A percentile compares a stretch with the other conserved stretches of the same genome.
Conservation (phyloP, 148 eudicot genomes). For the Amaranthus cruentus region DNA sequence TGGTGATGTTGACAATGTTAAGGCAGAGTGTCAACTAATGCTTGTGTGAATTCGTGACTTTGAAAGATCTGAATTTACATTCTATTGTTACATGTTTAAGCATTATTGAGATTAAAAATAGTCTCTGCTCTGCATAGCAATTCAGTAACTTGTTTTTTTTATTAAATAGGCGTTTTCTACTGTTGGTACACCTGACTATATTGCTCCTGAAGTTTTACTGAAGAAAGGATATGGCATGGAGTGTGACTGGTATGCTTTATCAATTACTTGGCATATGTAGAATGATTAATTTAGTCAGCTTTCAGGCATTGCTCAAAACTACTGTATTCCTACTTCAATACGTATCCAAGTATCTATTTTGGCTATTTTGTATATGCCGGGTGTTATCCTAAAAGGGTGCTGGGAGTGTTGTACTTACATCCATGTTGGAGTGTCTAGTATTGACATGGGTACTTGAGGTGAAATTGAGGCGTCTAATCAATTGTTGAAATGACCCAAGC, state of each 20-base stretch:
- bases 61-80: background rate
- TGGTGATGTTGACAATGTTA: slow-evolving; percentile 4
- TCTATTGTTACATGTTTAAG: slow-evolving; percentile 2
- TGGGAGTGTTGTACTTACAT: no score
- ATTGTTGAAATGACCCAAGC: no score
- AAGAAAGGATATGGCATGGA: slow-evolving; percentile 97
- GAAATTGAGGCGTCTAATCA: no score
- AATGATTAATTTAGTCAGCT: background rate
- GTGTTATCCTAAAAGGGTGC: no score
- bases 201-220: slow-evolving; percentile 91
- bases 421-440: no score
- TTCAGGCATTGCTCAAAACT: no score
- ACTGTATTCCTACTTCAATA: no score
- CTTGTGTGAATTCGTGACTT: background rate
- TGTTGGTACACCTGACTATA: slow-evolving; percentile 97
- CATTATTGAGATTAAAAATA: slow-evolving; percentile 1
- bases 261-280: background rate
- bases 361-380: no score
- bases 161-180: slow-evolving; percentile 88
- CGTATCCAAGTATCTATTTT: no score
- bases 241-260: slow-evolving; percentile 84
- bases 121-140: slow-evolving; percentile 14
- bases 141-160: slow-evolving; percentile 16
- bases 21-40: slow-evolving; percentile 5
- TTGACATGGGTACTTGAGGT: no score